These are phyloP conservation scores for Curvularia hawaiiensis DNA, from an alignment of 2,329 filamentous ascomycete species.

Conservation along the genomic window DNA sequence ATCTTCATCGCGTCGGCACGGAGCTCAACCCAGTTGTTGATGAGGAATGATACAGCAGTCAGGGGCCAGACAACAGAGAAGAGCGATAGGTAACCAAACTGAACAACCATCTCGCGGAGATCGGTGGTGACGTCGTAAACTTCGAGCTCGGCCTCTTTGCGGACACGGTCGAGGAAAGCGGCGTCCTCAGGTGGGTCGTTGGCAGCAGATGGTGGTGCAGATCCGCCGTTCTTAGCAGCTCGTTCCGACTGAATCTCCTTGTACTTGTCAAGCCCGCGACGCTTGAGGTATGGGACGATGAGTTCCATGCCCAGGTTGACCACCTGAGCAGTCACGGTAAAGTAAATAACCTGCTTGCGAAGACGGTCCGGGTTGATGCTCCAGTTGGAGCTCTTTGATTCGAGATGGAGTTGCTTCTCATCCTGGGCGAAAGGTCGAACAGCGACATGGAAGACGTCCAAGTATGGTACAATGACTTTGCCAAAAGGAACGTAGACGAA, in stretches of 20 bases:
- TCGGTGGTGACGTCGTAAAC: constrained; percentile 90
- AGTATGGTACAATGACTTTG: constrained; percentile 78
- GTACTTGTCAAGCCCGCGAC: constrained; percentile 76
- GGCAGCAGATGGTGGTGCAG: constrained; percentile 54
- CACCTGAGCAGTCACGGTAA: constrained; percentile 91
- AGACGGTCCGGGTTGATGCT: constrained; percentile 82
- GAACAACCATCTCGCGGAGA: constrained; percentile 70
- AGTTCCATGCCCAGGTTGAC: constrained; percentile 86
- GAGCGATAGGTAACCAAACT: constrained; percentile 83
- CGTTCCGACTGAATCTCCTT: constrained; percentile 71
- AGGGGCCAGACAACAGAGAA: constrained; percentile 96
- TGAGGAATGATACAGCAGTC: constrained; percentile 83
- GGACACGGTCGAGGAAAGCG: constrained; percentile 78
- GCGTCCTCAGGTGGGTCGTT: constrained; percentile 78
- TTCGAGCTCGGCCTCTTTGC: constrained; percentile 80
- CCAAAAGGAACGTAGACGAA: constrained; percentile 96
- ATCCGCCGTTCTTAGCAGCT: constrained; percentile 61
- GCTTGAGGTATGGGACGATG: constrained; percentile 83
- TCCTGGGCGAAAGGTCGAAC: constrained; percentile 77
- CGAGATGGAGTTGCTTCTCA: constrained; percentile 67
- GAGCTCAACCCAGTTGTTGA: constrained; percentile 97
- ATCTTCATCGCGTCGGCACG: constrained; percentile 95
- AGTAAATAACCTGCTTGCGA: constrained; percentile 92
- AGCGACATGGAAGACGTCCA: constrained; percentile 78
- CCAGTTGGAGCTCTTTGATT: constrained; percentile 64